Evolutionary conservation across 441 rosid genomes (phyloP), one percentile per base, ranked within the genome.

Genomic region (Eugenia klotzschiana): DNA sequence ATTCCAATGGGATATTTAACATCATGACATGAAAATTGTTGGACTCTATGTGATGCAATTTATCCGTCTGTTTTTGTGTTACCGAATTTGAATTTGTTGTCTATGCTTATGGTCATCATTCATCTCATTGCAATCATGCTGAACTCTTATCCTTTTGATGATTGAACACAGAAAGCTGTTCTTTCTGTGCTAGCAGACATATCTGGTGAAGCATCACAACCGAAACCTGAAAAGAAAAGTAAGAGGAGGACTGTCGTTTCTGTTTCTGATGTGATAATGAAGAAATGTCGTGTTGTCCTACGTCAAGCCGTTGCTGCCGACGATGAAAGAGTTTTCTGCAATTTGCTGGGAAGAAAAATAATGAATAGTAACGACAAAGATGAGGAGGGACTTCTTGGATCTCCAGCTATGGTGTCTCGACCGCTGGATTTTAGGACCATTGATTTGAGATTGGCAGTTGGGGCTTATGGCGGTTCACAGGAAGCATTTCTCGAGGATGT

Each of bases 401-500:
- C 97, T 88, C 98, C 99, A 80, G 99, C 95, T 83, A 92, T 96
- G 96, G 96, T 97, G 82, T 92, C 99, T 13, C 97, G 99, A 79
- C 98, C 98, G 86, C 85, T 97, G 87, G 99, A 97, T 91, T 97
- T 97, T 82, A 91, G 99, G 91, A 97, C 98, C 56, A 94, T 97
- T 83, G 99, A 97, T 94, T 88, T 96, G 90, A 93, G 99, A 90
- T 90, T 97, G 90, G 99, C 96, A 64, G 92, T 91, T 86, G 98
- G 99, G 84, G 98, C 96, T 14, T 97, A 97, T 87, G 92, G 92
- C 73, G 93, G 98, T 87, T 97, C 97, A 80, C 93, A 89, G 86
- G 97, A 94, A 90, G 92, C 99, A 87, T 96, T 94, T 91, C 93
- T 94, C 53, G 98, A 97, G 90, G 99, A 97, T 93, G 93, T 97